A percentile compares a stretch with the other conserved stretches of the same genome.
phyloP scores from a whole-genome alignment of 306 rosid species.

The Lithocarpus polystachyus region DNA sequence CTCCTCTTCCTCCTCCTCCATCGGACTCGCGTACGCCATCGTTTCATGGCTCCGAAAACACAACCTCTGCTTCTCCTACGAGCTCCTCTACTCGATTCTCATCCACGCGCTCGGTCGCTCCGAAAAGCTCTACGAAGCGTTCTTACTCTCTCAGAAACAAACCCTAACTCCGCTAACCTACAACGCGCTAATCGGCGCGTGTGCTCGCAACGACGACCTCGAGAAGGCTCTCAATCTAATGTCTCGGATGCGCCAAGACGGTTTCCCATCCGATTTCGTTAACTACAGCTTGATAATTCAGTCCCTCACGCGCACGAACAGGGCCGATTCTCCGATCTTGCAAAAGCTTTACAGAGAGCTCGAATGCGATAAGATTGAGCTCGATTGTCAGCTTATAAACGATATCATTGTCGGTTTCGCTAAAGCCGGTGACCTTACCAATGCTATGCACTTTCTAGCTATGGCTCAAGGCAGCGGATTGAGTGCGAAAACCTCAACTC shows the following conservation, averaged over 20 bases:
- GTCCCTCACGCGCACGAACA: slow-evolving; percentile 71
- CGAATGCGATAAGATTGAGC: slow-evolving; percentile 69
- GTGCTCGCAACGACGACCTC: slow-evolving; percentile 80
- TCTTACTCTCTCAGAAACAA: slow-evolving; percentile 73
- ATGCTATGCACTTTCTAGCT: slow-evolving; percentile 70
- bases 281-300: slow-evolving; percentile 80
- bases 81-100: slow-evolving; percentile 80
- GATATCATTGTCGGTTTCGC: slow-evolving; percentile 76
- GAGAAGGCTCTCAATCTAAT: slow-evolving; percentile 78
- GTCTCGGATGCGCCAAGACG: slow-evolving; percentile 83
- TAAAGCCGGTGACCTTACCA: slow-evolving; percentile 68
- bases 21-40: slow-evolving; percentile 66
- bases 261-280: slow-evolving; percentile 72
- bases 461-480: slow-evolving; percentile 75
- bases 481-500: slow-evolving; percentile 60
- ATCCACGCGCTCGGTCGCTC: slow-evolving; percentile 91
- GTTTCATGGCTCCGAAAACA: slow-evolving; percentile 88
- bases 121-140: slow-evolving; percentile 89
- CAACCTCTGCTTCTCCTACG: slow-evolving; percentile 89
- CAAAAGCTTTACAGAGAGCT: slow-evolving; percentile 72
- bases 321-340: slow-evolving; percentile 64
- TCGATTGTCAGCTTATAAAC: slow-evolving; percentile 67
- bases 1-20: slow-evolving; percentile 52
- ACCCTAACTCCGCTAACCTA: slow-evolving; percentile 74
- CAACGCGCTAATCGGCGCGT: slow-evolving; percentile 83